Evolutionary conservation across 805 yeast species (phyloP).

Genomic region (Lachancea dasiensis): DNA sequence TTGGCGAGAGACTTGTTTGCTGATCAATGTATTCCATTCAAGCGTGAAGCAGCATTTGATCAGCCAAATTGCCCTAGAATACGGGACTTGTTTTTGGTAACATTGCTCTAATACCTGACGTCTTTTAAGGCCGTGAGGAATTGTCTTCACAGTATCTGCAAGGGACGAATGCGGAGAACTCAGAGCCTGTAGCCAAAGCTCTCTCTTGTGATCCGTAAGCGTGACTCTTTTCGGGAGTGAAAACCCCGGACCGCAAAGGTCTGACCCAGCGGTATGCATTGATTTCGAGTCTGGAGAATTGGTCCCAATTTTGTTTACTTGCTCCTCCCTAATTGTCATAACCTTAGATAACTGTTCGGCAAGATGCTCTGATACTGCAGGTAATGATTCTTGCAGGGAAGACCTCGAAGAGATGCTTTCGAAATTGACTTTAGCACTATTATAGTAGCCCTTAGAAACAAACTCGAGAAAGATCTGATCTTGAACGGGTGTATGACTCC

Average conservation of each 20-base stretch:
- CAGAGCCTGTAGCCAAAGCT: conserved; percentile 77
- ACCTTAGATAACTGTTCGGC: conserved; percentile 28
- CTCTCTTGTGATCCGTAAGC: conserved; percentile 77
- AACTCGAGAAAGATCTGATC: conserved; percentile 28
- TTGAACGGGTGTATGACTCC: conserved; percentile 29
- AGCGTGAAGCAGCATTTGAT: conserved; percentile 81
- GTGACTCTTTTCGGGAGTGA: conserved; percentile 56
- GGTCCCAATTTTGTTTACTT: conserved; percentile 27
- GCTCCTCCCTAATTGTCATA: conserved; percentile 27
- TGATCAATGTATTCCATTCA: conserved; percentile 38
- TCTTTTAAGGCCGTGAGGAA: conserved; percentile 88
- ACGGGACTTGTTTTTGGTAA: conserved; percentile 59
- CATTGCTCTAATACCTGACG: conserved; percentile 68
- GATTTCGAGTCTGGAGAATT: conserved; percentile 7
- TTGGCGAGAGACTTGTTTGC: conserved; percentile 15
- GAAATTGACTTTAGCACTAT: conserved; percentile 31
- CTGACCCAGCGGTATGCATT: conserved; percentile 9
- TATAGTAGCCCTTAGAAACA: conserved; percentile 32
- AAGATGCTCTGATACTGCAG: conserved; percentile 26
- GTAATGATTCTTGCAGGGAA: conserved; percentile 29
- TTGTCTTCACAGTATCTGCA: conserved; percentile 60
- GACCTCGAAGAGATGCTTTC: conserved; percentile 35
- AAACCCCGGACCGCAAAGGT: conserved; percentile 30
- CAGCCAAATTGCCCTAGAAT: conserved; percentile 84
- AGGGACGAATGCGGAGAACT: conserved; percentile 64